Base-by-base conservation (phyloP, 2,329 filamentous ascomycete genomes). In the Microsporum canis region DNA sequence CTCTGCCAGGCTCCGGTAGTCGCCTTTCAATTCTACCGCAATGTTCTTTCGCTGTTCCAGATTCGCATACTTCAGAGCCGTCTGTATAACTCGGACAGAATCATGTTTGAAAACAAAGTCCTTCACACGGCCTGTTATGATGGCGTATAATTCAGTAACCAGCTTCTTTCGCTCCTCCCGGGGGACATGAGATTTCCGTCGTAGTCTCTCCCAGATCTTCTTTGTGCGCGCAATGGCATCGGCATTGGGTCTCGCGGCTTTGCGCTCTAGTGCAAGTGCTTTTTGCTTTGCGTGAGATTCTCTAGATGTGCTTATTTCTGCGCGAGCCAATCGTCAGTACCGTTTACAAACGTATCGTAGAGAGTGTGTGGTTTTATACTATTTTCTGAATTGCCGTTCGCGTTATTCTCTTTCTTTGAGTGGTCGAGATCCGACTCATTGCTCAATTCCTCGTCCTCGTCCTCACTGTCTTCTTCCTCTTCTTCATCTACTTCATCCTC, bases 81-180 rank as follows among this genome's bases (percentile, higher is more conserved):
- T 96, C 77, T 99, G 94, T 31, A 99, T 88, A 47, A 96, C 91
- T 67, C 94, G 84, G n/a, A 96, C 92, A 39, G 91, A 89, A 72
- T 99, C 94, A 74, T 99, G 94, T 82, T 99, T 99, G 77, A 99
- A 88, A 23, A 96, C 92, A 67, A 97, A 96, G 64, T 97, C 94
- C 75, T 89, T 90, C 69, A 97, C 88, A 62, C 88, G 85, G 59
- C 91, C 92, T 29, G 89, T 94, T 69, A 96, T 88, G 70, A 99
- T 95, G 61, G 82, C 81, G 74, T 95, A 97, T 31, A 99, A 82
- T 78, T 99, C 92, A 63, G 86, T 83, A 56, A 97, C 88, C 45
- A 99, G 82, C 72, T 87, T 82, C 74, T 92, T 87, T 64, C 94
- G 84, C 78, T 99, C 91, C 43, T 95, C 89, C 68, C 87, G 85